Base-by-base conservation (phyloP, 305 asterid species). In the Fraxinus dipetala region DNA sequence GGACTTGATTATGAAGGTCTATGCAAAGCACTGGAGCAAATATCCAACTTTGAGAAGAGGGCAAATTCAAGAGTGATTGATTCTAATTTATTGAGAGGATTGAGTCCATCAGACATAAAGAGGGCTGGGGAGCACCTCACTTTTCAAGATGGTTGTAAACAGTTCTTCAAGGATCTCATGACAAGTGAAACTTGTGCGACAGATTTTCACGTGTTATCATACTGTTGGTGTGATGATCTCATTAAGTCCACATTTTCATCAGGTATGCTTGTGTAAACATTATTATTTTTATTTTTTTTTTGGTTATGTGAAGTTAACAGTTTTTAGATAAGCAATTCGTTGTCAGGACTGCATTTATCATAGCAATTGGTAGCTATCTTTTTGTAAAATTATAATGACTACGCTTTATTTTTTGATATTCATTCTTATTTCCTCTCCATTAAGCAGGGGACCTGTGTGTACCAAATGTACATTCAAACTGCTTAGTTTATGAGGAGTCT, bases 151-250 rank as follows among this genome's bases (percentile, higher is more conserved):
- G 95, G 95, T 30, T 90, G 93, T 78, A 90, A 84, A 77, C 78
- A 80, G 34, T 84, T 86, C 82, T 83, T 91, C 79, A 85, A 84
- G 70, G 91, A 85, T 75, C 79, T 90, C 20, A 20, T 72, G 73
- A 79, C 85, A 79, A 72, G 56, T 81, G 80, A 88, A 83, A 80
- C 72, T 61, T 4, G 78, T 18, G 56, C 54, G 24, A 75, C 85
- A 0, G 88, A 88, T 67, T 78, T 90, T 75, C 92, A 91, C 83
- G 89, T 91, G 79, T 80, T 91, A 70, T 91, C 95, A 0, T 89
- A 87, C 79, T 90, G 93, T 81, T 91, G 95, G 95, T 87, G 89
- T 24, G 85, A 88, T 80, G 93, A 90, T 86, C 91, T 91, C 78
- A 91, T 91, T 80, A 75, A 72, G 61, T 90, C 92, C 22, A 88